phyloP scores from a whole-genome alignment of 805 yeast species.

The Scheffersomyces coipomensis region DNA sequence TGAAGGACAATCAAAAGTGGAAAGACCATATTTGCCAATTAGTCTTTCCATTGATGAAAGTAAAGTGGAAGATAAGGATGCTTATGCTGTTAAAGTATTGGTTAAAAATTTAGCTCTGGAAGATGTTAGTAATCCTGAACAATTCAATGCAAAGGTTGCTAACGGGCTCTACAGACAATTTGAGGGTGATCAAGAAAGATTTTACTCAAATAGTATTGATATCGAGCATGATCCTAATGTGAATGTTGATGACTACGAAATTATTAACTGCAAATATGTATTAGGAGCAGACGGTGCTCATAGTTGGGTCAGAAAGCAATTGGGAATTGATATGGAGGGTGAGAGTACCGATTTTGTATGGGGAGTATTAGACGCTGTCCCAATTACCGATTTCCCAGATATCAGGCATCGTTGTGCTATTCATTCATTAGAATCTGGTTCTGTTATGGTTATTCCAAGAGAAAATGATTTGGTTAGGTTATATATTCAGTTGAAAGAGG shows the following conservation, averaged over 20 bases:
- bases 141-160: constrained; percentile 15
- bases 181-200: constrained; percentile 17
- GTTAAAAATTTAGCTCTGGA: constrained; percentile 11
- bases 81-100: constrained; percentile 13
- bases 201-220: constrained; percentile 7
- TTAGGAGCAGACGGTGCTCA: constrained; percentile 24
- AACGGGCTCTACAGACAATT: constrained; percentile 24
- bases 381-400: constrained; percentile 34
- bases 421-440: constrained; percentile 26
- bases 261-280: constrained; percentile 28
- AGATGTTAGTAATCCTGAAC: constrained; percentile 10
- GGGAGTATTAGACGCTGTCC: constrained; percentile 35
- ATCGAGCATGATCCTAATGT: constrained; percentile 4
- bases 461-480: constrained; percentile 29
- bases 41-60: constrained; percentile 13
- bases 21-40: constrained; percentile 16
- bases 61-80: constrained; percentile 6
- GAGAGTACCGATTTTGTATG: constrained; percentile 32
- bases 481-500: constrained; percentile 23
- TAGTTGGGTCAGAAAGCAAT: constrained; percentile 28
- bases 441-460: constrained; percentile 32
- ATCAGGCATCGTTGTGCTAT: constrained; percentile 29
- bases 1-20: constrained; percentile 11
- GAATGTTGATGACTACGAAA: constrained; percentile 8
- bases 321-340: constrained; percentile 30